Evolutionary conservation across 2,329 filamentous ascomycete species (phyloP).

Genomic region (Penicillium sclerotiorum): DNA sequence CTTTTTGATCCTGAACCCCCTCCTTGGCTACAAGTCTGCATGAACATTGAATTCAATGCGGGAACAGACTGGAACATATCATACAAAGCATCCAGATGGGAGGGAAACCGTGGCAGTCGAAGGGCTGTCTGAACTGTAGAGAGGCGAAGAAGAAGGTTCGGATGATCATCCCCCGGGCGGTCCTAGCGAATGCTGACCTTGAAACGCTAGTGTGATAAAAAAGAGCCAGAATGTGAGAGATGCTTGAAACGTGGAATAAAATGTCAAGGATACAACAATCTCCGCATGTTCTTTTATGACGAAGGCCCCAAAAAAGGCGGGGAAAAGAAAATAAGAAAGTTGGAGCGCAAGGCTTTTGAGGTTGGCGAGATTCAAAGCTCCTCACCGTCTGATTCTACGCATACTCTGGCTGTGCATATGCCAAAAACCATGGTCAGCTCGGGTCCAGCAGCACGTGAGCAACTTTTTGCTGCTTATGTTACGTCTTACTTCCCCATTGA

Average conservation of each 20-base stretch:
- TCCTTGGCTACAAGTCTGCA: no score
- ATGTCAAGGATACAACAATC: slow-evolving; percentile 7
- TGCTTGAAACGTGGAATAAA: slow-evolving; percentile 3
- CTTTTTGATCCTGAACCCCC: no score
- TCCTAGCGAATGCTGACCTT: not conserved
- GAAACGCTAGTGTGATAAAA: slow-evolving; percentile 3
- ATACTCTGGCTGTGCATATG: not conserved
- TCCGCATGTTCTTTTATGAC: not conserved
- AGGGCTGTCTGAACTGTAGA: slow-evolving; percentile 6
- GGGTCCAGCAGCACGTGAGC: slow-evolving; percentile 5
- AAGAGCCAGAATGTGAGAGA: slow-evolving; percentile 6
- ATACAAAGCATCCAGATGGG: no score
- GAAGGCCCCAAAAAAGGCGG: not conserved
- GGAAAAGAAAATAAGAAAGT: not conserved
- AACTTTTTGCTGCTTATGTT: slow-evolving; percentile 9
- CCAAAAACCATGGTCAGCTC: not conserved
- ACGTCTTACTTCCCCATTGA: slow-evolving; percentile 8
- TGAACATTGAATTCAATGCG: no score
- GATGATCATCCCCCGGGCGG: not conserved
- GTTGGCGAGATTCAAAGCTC: not conserved
- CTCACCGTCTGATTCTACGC: not conserved
- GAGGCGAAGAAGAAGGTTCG: slow-evolving; percentile 6
- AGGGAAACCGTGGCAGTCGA: slow-evolving; percentile 1
- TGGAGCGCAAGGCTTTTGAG: not conserved
- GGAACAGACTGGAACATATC: no score